A percentile compares a stretch with the other conserved stretches of the same genome.
Conservation (phyloP, 2,329 filamentous ascomycete species). For the Annulohypoxylon truncatum region DNA sequence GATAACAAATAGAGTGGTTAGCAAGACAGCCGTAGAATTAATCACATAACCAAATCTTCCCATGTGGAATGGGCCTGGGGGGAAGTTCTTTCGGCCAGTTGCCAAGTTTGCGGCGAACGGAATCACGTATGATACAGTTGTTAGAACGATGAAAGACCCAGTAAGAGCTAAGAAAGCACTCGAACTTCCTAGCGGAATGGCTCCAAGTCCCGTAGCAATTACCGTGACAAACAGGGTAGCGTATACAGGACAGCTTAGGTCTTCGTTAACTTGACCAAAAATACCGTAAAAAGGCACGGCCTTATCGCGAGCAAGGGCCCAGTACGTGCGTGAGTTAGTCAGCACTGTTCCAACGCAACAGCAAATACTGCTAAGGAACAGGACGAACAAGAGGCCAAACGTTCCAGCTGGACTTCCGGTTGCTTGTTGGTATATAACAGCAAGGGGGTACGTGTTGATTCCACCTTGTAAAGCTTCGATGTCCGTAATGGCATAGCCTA, state of each 20-base stretch:
- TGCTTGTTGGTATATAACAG: conserved; percentile 71
- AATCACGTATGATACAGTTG: conserved; percentile 65
- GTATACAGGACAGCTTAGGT: conserved; percentile 68
- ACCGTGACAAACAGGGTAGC: conserved; percentile 66
- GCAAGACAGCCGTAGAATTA: conserved; percentile 62
- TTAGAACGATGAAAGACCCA: conserved; percentile 68
- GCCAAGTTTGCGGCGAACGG: conserved; percentile 63
- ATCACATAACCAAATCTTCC: conserved; percentile 61
- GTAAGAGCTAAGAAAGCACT: conserved; percentile 68
- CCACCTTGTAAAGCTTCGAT: conserved; percentile 63
- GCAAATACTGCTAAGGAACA: conserved; percentile 63
- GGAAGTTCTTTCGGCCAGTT: conserved; percentile 63
- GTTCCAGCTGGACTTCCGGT: conserved; percentile 63
- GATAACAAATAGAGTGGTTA: conserved; percentile 67
- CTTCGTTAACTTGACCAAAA: conserved; percentile 65
- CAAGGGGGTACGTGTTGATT: conserved; percentile 68
- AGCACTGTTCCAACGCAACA: conserved; percentile 64
- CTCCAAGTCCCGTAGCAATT: conserved; percentile 64
- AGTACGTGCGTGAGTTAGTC: conserved; percentile 60
- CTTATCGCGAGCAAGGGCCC: conserved; percentile 68
- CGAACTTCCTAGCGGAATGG: conserved; percentile 65
- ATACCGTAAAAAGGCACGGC: conserved; percentile 67
- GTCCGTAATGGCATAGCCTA: conserved; percentile 67
- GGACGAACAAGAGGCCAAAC: conserved; percentile 67
- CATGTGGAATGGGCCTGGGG: conserved; percentile 65